These are phyloP conservation scores for Pisolithus albus DNA, from an alignment of 768 basidiomycete species.

Conservation along the genomic window DNA sequence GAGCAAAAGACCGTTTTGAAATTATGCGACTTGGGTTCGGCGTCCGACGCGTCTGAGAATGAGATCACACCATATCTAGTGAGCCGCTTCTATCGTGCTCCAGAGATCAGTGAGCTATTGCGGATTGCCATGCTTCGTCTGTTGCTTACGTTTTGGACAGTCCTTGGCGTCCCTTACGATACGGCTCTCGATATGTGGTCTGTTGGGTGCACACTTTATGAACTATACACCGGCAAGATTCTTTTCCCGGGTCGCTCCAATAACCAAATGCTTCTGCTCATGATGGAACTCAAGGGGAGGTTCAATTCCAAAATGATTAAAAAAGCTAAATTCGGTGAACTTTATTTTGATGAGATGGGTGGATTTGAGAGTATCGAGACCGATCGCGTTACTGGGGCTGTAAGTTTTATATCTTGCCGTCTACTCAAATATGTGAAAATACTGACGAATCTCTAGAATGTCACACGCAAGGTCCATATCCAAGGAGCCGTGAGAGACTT, in stretches of 20 bases:
- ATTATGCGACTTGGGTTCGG: constrained; percentile 95
- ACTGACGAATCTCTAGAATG: constrained; percentile 47
- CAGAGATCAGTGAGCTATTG: constrained; percentile 82
- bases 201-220: constrained; percentile 94
- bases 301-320: constrained; percentile 94
- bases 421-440: constrained; percentile 15
- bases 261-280: constrained; percentile 94
- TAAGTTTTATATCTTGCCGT: constrained; percentile 36
- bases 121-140: background rate
- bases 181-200: constrained; percentile 94
- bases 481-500: constrained; percentile 81
- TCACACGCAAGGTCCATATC: constrained; percentile 73
- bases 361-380: constrained; percentile 79
- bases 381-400: constrained; percentile 77
- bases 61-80: constrained; percentile 98
- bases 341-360: constrained; percentile 92
- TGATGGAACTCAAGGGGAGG: constrained; percentile 97
- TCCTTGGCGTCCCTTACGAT: constrained; percentile 94
- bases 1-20: constrained; percentile 92
- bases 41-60: constrained; percentile 89
- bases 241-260: constrained; percentile 95
- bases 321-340: constrained; percentile 84
- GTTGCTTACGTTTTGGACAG: constrained; percentile 35
- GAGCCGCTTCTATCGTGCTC: constrained; percentile 94
- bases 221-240: constrained; percentile 94